Evolutionary conservation across 2,329 filamentous ascomycete species (phyloP), one percentile per base, ranked within the genome.

Genomic region (Diaporthe ampelina): DNA sequence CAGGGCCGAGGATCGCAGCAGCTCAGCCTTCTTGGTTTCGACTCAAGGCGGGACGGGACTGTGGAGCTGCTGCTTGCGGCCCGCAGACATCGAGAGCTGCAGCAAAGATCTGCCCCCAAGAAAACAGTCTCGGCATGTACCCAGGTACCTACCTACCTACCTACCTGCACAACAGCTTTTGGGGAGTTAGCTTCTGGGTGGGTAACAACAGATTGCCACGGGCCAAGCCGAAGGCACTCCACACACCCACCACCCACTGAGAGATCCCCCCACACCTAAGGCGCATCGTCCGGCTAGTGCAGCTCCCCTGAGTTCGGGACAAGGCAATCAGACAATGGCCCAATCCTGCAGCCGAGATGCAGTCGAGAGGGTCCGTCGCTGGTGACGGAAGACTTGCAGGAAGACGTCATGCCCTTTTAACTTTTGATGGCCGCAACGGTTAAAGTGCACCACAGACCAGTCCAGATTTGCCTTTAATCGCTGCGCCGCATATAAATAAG

Each of bases 21-120:
- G 52, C 52, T 75, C 74, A 74, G 74, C 74, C 71, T 75, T 74
- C 37, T 68, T 63, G 63, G 21, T n/a, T 26, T 59, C 57, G 45
- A 45, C 29, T 54, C 45, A 37, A 40, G 57, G 29, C n/a, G 32
- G 45, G 45, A 43, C 32, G 32, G 24, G 45, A 32, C 26, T 72
- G 70, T 72, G 70, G 57, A 72, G 70, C 48, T 65, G 52, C 19
- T 54, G 57, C 57, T 72, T 59, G 63, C 45, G 52, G 45, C 63
- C 45, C 32, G n/a, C 63, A 3, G 32, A 26, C 17, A 26, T 19
- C 6, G 21, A 68, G 48, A 54, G 48, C 63, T 68, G 40, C 58
- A 21, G 24, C 37, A 63, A 21, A 63, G 59, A 63, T 63, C 40
- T 63, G 59, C 54, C 40, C 40, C 59, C 24, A 24, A 32, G 40